Conservation (phyloP, 2,329 filamentous ascomycete species). For the Nothopassalora personata region DNA sequence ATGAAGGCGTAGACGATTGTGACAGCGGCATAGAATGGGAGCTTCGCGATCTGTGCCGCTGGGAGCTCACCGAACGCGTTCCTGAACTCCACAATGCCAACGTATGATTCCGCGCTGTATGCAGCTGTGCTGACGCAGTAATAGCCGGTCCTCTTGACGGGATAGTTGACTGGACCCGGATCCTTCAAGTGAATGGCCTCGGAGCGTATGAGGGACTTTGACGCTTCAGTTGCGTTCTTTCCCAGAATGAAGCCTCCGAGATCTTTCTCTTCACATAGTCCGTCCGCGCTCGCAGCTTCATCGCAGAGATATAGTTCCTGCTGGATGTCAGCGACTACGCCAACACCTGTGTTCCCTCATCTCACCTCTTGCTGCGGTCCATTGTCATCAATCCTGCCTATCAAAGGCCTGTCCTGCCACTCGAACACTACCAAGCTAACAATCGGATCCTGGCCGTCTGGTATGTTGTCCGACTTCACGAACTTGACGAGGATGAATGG, state of each 20-base stretch:
- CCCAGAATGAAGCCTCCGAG: slow-evolving; percentile 79
- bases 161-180: slow-evolving; percentile 69
- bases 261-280: slow-evolving; percentile 70
- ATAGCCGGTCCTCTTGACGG: slow-evolving; percentile 85
- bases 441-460: slow-evolving; percentile 62
- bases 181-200: slow-evolving; percentile 77
- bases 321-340: slow-evolving; percentile 17
- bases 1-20: slow-evolving; percentile 90
- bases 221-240: slow-evolving; percentile 66
- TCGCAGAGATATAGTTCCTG: slow-evolving; percentile 71
- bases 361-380: slow-evolving; percentile 4
- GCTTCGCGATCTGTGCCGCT: slow-evolving; percentile 90
- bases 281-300: slow-evolving; percentile 59
- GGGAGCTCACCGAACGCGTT: slow-evolving; percentile 96
- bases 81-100: slow-evolving; percentile 80
- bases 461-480: slow-evolving; percentile 50
- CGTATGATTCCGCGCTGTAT: slow-evolving; percentile 65
- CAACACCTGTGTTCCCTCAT: background rate
- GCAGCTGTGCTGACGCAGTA: slow-evolving; percentile 83
- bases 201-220: slow-evolving; percentile 68
- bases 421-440: slow-evolving; percentile 89
- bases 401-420: slow-evolving; percentile 76
- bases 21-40: slow-evolving; percentile 93
- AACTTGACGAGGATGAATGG: slow-evolving; percentile 88
- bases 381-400: slow-evolving; percentile 62